Evolutionary conservation across 208 protist species (phyloP), one percentile per base, ranked within the genome.

Genomic region (Angomonas deanei): DNA sequence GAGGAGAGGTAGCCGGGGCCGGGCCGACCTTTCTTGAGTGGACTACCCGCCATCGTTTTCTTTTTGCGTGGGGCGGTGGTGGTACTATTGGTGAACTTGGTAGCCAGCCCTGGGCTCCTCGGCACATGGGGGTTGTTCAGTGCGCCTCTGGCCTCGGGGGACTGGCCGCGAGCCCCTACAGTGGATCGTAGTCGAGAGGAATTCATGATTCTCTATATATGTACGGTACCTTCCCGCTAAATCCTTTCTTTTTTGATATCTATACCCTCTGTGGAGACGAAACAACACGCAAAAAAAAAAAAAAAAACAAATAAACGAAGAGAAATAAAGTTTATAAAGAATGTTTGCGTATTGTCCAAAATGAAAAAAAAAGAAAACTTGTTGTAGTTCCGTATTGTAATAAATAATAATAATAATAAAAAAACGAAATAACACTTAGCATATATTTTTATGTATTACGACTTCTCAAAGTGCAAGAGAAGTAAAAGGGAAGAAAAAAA

Each of bases 401-500:
- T n/a, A n/a, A n/a, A n/a, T n/a, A n/a, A n/a, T 42, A 36, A 19
- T 39, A n/a, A 33, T 28, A 15, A 39, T 53, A 33, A 47, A 13
- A 36, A 28, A 56, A 39, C 28, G 30, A 57, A 27, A 56, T 33
- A 17, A 58, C 27, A 46, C 11, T 33, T 2, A 39, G 50, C 17
- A 48, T n/a, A n/a, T n/a, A n/a, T n/a, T n/a, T n/a, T n/a, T n/a
- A n/a, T n/a, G n/a, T n/a, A n/a, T n/a, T n/a, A n/a, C n/a, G n/a
- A n/a, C n/a, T n/a, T n/a, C n/a, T n/a, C n/a, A n/a, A n/a, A 59
- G 3, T 47, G 49, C 46, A 34, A 42, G 62, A 46, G 4, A 62
- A 56, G 57, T 15, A 56, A 24, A 30, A 23, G 42, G 36, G 54
- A 13, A 58, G 58, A 61, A 62, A 15, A 66, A 34, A 19, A 66